Conservation (phyloP, 768 basidiomycete species). For the Trametes villosa region DNA sequence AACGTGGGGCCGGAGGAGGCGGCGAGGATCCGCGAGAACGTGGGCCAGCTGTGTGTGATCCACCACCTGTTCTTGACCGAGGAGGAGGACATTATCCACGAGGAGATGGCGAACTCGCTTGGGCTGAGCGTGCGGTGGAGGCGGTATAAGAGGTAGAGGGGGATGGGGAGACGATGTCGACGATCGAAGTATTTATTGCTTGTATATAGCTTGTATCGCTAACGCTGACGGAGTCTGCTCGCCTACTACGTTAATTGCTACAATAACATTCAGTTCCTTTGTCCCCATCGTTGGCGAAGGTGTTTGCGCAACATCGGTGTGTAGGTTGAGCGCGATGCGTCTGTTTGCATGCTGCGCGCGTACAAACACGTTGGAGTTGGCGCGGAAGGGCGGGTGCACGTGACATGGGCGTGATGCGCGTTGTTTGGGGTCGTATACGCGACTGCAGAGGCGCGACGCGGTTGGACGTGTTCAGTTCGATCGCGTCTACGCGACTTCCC, state of each 20-base stretch:
- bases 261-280: background rate
- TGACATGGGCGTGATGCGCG: slow-evolving; percentile 22
- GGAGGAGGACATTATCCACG: slow-evolving; percentile 14
- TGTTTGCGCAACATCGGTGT: background rate
- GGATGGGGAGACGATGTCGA: background rate
- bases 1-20: slow-evolving; percentile 5
- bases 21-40: slow-evolving; percentile 2
- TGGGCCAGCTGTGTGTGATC: background rate
- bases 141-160: slow-evolving; percentile 12
- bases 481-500: slow-evolving; percentile 10
- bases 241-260: slow-evolving; percentile 6
- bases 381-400: slow-evolving; percentile 9
- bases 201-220: slow-evolving; percentile 8
- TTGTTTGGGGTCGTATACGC: slow-evolving; percentile 29
- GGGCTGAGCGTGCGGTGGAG: slow-evolving; percentile 6
- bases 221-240: background rate
- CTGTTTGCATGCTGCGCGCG: background rate
- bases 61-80: background rate
- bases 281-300: background rate
- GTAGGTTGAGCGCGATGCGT: background rate
- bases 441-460: slow-evolving; percentile 19
- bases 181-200: slow-evolving; percentile 8
- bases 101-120: slow-evolving; percentile 14
- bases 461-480: slow-evolving; percentile 21
- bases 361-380: background rate